Evolutionary conservation across 1,284 basidiomycete genomes (phyloP).

Genomic region (Ustilago bromivora): DNA sequence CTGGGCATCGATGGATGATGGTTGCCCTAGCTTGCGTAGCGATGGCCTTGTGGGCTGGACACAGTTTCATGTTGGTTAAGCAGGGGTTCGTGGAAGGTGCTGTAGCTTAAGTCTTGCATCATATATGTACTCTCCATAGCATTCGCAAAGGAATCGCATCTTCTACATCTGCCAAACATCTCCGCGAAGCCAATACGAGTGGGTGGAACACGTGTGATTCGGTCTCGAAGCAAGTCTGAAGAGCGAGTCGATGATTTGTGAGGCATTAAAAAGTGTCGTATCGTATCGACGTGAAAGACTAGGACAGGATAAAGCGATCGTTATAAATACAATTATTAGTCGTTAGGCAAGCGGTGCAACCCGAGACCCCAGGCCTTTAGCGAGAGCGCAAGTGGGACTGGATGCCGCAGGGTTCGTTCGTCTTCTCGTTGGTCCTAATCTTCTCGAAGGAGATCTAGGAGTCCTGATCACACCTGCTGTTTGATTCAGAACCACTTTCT

Average conservation of each 20-base stretch:
- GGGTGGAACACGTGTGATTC: no score
- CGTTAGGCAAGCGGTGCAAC: neutral
- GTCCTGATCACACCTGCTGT: neutral
- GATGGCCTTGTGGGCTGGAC: neutral
- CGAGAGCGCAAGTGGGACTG: neutral
- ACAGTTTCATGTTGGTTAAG: neutral
- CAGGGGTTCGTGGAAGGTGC: neutral
- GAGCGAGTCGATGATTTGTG: no score
- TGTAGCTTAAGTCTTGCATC: neutral
- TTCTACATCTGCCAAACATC: no score
- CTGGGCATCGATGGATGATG: neutral
- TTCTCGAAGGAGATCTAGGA: constrained; percentile 3
- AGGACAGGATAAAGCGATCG: neutral
- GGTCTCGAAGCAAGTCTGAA: no score
- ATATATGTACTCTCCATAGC: neutral
- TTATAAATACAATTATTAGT: neutral
- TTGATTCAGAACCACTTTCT: constrained; percentile 2
- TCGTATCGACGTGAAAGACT: neutral
- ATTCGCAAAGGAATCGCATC: neutral
- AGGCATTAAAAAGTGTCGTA: no score
- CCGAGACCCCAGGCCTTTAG: neutral
- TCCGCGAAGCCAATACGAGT: no score
- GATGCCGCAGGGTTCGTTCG: neutral
- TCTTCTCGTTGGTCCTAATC: neutral
- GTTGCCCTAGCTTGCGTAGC: neutral